phyloP scores from a whole-genome alignment of 108 stramenopile genomes.

The Fistulifera solaris region DNA sequence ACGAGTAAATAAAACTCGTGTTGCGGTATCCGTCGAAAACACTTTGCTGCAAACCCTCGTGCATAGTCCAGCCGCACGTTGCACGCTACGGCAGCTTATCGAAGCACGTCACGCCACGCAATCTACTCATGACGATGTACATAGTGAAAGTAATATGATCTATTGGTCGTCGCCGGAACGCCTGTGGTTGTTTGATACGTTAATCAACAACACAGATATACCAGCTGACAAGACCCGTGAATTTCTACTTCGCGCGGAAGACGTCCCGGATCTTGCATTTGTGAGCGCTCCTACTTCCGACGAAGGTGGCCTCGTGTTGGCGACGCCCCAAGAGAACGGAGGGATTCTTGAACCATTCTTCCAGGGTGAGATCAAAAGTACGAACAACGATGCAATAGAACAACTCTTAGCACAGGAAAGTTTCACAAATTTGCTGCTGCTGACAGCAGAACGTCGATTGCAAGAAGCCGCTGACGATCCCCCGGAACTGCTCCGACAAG shows the following conservation, averaged over 20 bases:
- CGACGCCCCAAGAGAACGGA: too few relatives aligned
- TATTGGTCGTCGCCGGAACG: background rate
- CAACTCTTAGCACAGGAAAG: too few relatives aligned
- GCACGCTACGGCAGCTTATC: slow-evolving; percentile 37
- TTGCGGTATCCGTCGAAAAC: slow-evolving; percentile 37
- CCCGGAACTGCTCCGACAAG: background rate
- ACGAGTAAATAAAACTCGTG: slow-evolving; percentile 26
- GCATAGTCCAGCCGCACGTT: slow-evolving; percentile 37
- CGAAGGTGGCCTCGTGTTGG: too few relatives aligned
- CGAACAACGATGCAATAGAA: background rate
- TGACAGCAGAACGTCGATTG: too few relatives aligned
- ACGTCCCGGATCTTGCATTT: too few relatives aligned
- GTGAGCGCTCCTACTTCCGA: too few relatives aligned
- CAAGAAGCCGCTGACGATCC: background rate
- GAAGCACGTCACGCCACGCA: slow-evolving; percentile 30
- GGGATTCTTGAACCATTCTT: background rate
- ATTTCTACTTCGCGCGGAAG: slow-evolving; percentile 1
- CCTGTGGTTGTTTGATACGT: background rate
- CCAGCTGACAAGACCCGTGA: slow-evolving; percentile 15
- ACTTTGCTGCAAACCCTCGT: slow-evolving; percentile 41
- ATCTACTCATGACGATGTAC: slow-evolving; percentile 7
- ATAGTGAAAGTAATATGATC: background rate
- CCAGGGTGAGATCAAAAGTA: slow-evolving; percentile 16
- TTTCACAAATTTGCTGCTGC: too few relatives aligned
- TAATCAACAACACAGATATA: background rate